Conservation (phyloP, 2,329 filamentous ascomycete genomes). For the Arthrinium phaeospermum region DNA sequence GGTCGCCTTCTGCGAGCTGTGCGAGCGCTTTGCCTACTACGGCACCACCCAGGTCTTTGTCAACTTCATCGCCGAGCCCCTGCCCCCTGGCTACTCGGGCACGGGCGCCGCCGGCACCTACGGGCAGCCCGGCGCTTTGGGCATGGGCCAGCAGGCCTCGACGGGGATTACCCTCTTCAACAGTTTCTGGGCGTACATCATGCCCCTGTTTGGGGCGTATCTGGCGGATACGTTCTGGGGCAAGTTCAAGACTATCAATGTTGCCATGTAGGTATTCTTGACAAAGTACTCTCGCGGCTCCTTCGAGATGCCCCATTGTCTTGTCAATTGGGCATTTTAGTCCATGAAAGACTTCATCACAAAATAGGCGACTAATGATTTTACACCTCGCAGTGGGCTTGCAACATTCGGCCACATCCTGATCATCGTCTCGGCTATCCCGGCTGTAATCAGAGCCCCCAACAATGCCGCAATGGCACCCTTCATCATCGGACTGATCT, state of each 20-base stretch:
- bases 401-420: slow-evolving; percentile 65
- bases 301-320: not conserved
- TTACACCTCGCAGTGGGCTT: not conserved
- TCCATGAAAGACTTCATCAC: not conserved
- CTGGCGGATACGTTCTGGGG: slow-evolving; percentile 66
- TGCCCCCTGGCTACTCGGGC: slow-evolving; percentile 61
- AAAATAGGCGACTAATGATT: not conserved
- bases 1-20: slow-evolving; percentile 68
- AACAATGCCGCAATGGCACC: slow-evolving; percentile 56
- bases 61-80: slow-evolving; percentile 67
- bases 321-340: not conserved
- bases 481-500: slow-evolving; percentile 62
- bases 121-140: slow-evolving; percentile 58
- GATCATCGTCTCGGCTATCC: slow-evolving; percentile 64
- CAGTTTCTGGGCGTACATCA: slow-evolving; percentile 39
- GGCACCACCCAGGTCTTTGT: slow-evolving; percentile 56
- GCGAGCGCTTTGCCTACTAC: slow-evolving; percentile 70
- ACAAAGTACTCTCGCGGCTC: not conserved
- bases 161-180: slow-evolving; percentile 38
- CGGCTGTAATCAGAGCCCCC: slow-evolving; percentile 58
- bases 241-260: slow-evolving; percentile 67
- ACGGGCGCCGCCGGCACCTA: slow-evolving; percentile 54
- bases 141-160: slow-evolving; percentile 44
- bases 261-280: slow-evolving; percentile 53
- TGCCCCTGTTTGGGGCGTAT: slow-evolving; percentile 47